Evolutionary conservation across 306 rosid species (phyloP).

Genomic region (Ochetophila trinervis): DNA sequence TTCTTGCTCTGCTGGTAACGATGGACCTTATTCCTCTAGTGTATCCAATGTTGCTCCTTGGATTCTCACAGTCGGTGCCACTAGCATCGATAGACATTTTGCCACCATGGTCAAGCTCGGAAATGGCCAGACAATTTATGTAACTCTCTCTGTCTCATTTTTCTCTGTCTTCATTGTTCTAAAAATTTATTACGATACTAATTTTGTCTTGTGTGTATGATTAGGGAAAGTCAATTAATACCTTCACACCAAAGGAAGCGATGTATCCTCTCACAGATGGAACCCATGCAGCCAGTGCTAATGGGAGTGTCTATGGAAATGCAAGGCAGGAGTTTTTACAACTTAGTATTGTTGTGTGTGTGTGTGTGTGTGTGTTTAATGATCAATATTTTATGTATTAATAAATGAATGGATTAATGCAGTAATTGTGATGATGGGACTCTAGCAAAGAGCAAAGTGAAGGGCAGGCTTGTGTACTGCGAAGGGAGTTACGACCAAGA

Average conservation of each 20-base stretch:
- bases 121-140: constrained; percentile 39
- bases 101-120: constrained; percentile 43
- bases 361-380: too few species aligned
- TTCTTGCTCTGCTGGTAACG: constrained; percentile 68
- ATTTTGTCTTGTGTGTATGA: background rate
- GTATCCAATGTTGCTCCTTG: constrained; percentile 77
- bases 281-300: constrained; percentile 41
- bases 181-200: background rate
- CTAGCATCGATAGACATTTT: constrained; percentile 48
- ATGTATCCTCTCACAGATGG: constrained; percentile 74
- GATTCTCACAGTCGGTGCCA: constrained; percentile 77
- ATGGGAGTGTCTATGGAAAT: constrained; percentile 32
- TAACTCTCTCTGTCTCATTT: constrained; percentile 20
- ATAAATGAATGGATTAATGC: background rate
- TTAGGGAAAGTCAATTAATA: constrained; percentile 72
- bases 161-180: background rate
- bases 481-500: constrained; percentile 38
- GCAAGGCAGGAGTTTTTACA: constrained; percentile 39
- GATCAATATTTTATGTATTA: too few species aligned
- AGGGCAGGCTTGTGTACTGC: constrained; percentile 72
- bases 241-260: constrained; percentile 47
- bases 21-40: constrained; percentile 39
- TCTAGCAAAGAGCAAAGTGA: constrained; percentile 46
- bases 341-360: too few species aligned
- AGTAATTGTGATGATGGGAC: constrained; percentile 70